phyloP scores from a whole-genome alignment of 2,329 filamentous ascomycete genomes.

The Hansfordia pulvinata region DNA sequence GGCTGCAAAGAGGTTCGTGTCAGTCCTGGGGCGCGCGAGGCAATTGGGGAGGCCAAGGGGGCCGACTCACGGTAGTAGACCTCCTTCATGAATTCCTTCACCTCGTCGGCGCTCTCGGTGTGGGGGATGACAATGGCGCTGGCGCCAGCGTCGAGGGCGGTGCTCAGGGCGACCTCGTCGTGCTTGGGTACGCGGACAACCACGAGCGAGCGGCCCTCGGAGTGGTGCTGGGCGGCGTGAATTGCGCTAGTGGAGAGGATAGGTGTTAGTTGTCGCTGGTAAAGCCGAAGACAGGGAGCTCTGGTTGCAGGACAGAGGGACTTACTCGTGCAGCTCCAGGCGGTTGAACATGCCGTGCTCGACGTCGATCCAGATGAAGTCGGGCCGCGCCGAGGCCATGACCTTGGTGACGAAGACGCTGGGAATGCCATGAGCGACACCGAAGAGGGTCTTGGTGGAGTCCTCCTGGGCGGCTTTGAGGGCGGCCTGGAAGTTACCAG shows the following conservation, averaged over 20 bases:
- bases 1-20: slow-evolving; percentile 1
- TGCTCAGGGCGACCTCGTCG: slow-evolving; percentile 7
- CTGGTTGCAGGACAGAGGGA: not conserved
- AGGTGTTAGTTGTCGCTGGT: too few relatives aligned
- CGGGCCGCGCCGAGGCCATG: slow-evolving; percentile 5
- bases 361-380: slow-evolving; percentile 9
- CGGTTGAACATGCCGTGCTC: slow-evolving; percentile 7
- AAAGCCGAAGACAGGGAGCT: too few relatives aligned
- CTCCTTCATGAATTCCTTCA: slow-evolving; percentile 8
- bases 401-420: slow-evolving; percentile 7
- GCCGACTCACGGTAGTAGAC: slow-evolving; percentile 9
- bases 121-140: slow-evolving; percentile 10
- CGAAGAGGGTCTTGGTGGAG: slow-evolving; percentile 7
- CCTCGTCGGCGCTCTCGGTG: slow-evolving; percentile 8
- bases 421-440: slow-evolving; percentile 6
- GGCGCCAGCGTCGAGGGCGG: slow-evolving; percentile 10
- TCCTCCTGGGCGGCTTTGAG: slow-evolving; percentile 5
- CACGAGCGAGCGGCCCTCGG: slow-evolving; percentile 10
- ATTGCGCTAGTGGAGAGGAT: slow-evolving; percentile 4
- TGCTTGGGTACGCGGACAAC: slow-evolving; percentile 9
- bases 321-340: slow-evolving; percentile 6
- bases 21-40: not conserved
- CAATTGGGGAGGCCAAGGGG: not conserved
- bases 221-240: slow-evolving; percentile 10
- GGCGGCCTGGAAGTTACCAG: slow-evolving; percentile 5